Conservation (phyloP, 2,329 filamentous ascomycete genomes). For the Penicillium sp. region DNA sequence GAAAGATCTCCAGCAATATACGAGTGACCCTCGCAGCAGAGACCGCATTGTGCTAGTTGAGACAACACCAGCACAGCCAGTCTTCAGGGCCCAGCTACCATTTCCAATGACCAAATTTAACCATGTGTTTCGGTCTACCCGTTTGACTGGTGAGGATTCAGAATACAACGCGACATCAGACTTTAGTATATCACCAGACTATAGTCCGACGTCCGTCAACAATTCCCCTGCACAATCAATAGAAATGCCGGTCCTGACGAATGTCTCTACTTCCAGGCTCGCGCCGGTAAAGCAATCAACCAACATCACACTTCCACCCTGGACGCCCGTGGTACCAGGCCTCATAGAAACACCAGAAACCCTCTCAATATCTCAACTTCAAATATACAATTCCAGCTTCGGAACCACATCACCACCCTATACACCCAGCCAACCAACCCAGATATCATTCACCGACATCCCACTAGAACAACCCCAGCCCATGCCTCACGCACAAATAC, state of each 20-base stretch:
- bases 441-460: background rate
- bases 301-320: too few relatives aligned
- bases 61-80: conserved; percentile 9
- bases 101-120: background rate
- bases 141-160: background rate
- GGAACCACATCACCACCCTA: background rate
- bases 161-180: background rate
- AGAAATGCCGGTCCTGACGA: too few relatives aligned
- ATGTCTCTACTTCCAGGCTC: too few relatives aligned
- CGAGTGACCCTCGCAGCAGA: background rate
- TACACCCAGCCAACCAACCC: background rate
- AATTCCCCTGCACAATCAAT: too few relatives aligned
- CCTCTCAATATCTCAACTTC: too few relatives aligned
- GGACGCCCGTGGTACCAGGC: too few relatives aligned
- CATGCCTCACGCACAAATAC: background rate
- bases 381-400: background rate
- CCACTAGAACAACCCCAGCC: background rate
- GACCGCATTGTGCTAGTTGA: conserved; percentile 11
- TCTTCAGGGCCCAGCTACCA: background rate
- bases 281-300: too few relatives aligned
- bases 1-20: conserved; percentile 9
- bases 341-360: too few relatives aligned
- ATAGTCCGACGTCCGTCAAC: too few relatives aligned
- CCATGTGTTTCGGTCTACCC: background rate
- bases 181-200: background rate